Conservation (phyloP, 2,329 filamentous ascomycete genomes). For the Coleophoma cylindrospora region DNA sequence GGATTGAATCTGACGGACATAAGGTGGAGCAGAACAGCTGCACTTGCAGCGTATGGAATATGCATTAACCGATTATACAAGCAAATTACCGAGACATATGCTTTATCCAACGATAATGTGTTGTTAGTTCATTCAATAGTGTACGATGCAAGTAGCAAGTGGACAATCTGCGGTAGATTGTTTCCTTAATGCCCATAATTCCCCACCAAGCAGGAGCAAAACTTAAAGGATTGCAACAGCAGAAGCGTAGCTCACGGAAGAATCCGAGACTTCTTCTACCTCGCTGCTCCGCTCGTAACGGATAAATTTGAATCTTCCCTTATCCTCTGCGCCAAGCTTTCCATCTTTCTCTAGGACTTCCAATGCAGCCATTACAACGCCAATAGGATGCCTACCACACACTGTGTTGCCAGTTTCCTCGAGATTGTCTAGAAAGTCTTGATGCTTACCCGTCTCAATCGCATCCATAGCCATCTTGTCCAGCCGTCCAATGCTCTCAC, state of each 20-base stretch:
- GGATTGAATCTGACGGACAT: no score
- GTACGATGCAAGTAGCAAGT: no score
- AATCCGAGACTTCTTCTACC: conserved; percentile 62
- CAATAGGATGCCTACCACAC: conserved; percentile 92
- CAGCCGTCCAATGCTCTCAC: conserved; percentile 77
- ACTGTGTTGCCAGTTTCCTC: conserved; percentile 80
- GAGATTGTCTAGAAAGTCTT: conserved; percentile 64
- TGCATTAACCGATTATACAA: no score
- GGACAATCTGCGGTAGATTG: no score
- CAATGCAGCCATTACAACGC: conserved; percentile 83
- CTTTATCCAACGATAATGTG: no score
- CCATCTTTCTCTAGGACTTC: conserved; percentile 50
- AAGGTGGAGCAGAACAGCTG: no score
- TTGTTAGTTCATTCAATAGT: no score
- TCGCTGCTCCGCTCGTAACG: conserved; percentile 83
- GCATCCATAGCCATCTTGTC: conserved; percentile 82
- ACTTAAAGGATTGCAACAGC: conserved; percentile 68
- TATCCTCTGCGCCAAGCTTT: conserved; percentile 29
- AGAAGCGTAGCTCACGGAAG: conserved; percentile 92
- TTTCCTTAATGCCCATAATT: no score
- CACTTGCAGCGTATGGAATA: no score
- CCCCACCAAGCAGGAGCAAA: no score
- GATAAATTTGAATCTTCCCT: conserved; percentile 60
- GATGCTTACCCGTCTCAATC: conserved; percentile 71
- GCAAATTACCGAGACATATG: no score